Base-by-base conservation (phyloP, 1,284 basidiomycete species). In the Peniophora sp. region DNA sequence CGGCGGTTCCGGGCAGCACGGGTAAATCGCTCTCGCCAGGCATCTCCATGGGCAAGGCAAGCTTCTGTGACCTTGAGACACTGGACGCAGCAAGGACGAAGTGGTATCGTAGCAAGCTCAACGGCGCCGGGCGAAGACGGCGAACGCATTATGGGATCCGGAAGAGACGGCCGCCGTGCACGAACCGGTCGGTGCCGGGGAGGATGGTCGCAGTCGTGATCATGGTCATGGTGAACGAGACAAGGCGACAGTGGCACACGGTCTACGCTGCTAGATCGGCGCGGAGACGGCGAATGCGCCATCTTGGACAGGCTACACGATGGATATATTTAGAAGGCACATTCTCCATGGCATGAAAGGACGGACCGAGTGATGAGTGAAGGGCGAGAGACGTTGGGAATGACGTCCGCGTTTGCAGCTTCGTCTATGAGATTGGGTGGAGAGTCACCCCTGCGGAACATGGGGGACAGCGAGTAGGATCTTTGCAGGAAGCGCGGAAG, bases 381-480 rank as follows among this genome's bases (percentile, higher is more conserved):
- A 14, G 44, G 14, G 12, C 5, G 17, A 22, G 3, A 45, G 49
- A 5, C 52, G 27, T 17, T 16, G 16, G 32, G 27, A 35, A 39
- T 11, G 44, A 32, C 9, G n/a, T 41, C 38, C n/a, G 16, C n/a
- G 19, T 41, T 41, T 23, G 43, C 44, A 24, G 35, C 34, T 47
- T 20, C 44, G 19, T 41, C 38, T n/a, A 41, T 41, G 14, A 45
- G 50, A n/a, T 19, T 19, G 5, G 24, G 50, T 44, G 32, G 50
- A 32, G 16, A 57, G n/a, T 45, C 41, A 10, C 41, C 48, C 50
- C 63, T 66, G 57, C 66, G 68, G 64, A 72, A 80, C 81, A 82
- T 85, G 39, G 85, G 63, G 0, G 83, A 80, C 50, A 85, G 67
- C 0, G 77, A 71, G 54, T 81, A 83, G 2, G 79, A 79, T 57